Percentiles rank a stretch among this genome's conserved stretches.
Conservation (phyloP, 192 early-diverging fungal species). For the Chytriomyces sp. region DNA sequence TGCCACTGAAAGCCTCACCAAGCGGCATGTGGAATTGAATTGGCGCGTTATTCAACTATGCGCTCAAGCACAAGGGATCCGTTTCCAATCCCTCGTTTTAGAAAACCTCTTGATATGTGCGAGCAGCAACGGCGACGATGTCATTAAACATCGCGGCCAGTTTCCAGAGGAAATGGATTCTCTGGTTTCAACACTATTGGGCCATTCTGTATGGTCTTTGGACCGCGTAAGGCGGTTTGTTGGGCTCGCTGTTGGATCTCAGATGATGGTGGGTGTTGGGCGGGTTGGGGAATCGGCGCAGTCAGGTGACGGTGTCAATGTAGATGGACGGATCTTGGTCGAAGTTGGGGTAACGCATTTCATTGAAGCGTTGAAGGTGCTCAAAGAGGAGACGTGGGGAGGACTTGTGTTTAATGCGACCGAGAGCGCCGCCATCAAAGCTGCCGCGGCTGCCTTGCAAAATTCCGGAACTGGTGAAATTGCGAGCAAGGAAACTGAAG, state of each 20-base stretch:
- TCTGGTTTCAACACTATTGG: conserved; percentile 17
- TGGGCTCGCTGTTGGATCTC: conserved; percentile 36
- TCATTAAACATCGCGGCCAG: conserved; percentile 11
- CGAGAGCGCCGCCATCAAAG: background rate
- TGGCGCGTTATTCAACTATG: conserved; percentile 26
- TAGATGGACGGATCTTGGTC: background rate
- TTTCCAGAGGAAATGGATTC: conserved; percentile 19
- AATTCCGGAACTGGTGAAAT: background rate
- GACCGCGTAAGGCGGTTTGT: conserved; percentile 35
- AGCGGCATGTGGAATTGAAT: conserved; percentile 44
- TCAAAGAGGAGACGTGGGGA: conserved; percentile 32
- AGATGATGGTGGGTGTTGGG: background rate
- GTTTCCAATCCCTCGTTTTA: conserved; percentile 17
- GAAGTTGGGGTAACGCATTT: conserved; percentile 11
- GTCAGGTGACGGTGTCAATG: background rate
- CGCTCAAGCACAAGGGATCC: conserved; percentile 14
- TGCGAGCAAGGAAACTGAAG: background rate
- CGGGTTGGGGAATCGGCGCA: background rate
- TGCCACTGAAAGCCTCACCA: conserved; percentile 26
- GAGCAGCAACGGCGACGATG: background rate
- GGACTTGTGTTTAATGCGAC: conserved; percentile 7
- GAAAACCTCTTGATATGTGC: background rate
- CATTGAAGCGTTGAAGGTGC: conserved; percentile 29
- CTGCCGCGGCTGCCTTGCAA: background rate
- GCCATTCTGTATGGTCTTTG: conserved; percentile 35